Evolutionary conservation across 2,329 filamentous ascomycete genomes (phyloP).

Genomic region (Shiraia sp.): DNA sequence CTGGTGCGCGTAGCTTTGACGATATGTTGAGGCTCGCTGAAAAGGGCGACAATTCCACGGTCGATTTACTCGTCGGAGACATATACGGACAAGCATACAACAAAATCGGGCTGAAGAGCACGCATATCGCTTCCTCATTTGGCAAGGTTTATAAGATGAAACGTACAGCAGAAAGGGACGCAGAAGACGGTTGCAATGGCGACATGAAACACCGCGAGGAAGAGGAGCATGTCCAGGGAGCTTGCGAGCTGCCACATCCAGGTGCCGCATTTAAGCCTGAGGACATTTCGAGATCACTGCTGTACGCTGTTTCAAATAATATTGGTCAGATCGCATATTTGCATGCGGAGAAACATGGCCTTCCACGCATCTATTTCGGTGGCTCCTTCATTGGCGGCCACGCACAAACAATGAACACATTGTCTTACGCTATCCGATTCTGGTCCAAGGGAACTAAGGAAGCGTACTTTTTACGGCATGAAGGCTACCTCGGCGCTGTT

Average conservation of each 20-base stretch:
- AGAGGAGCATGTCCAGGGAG: slow-evolving; percentile 39
- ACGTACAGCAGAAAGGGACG: slow-evolving; percentile 75
- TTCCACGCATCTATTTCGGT: slow-evolving; percentile 95
- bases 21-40: slow-evolving; percentile 95
- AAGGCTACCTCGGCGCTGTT: slow-evolving; percentile 92
- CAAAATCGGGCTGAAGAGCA: slow-evolving; percentile 95
- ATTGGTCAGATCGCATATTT: slow-evolving; percentile 97
- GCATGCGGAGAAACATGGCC: slow-evolving; percentile 91
- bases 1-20: slow-evolving; percentile 93
- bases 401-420: slow-evolving; percentile 94
- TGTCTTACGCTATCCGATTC: slow-evolving; percentile 96
- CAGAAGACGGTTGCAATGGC: slow-evolving; percentile 68
- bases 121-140: slow-evolving; percentile 93
- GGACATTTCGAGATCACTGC: slow-evolving; percentile 86
- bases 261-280: slow-evolving; percentile 68
- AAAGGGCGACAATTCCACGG: slow-evolving; percentile 84
- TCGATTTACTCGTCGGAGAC: slow-evolving; percentile 96
- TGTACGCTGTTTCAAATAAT: slow-evolving; percentile 95
- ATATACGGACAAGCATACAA: slow-evolving; percentile 96
- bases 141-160: slow-evolving; percentile 97
- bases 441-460: slow-evolving; percentile 95
- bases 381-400: slow-evolving; percentile 96
- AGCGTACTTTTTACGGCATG: slow-evolving; percentile 92
- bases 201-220: slow-evolving; percentile 47
- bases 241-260: slow-evolving; percentile 36